Percentiles rank a stretch among this genome's conserved stretches.
These are phyloP conservation scores for Papiliotrema nemorosa DNA, from an alignment of 1,284 basidiomycete genomes.

Conservation along the genomic window DNA sequence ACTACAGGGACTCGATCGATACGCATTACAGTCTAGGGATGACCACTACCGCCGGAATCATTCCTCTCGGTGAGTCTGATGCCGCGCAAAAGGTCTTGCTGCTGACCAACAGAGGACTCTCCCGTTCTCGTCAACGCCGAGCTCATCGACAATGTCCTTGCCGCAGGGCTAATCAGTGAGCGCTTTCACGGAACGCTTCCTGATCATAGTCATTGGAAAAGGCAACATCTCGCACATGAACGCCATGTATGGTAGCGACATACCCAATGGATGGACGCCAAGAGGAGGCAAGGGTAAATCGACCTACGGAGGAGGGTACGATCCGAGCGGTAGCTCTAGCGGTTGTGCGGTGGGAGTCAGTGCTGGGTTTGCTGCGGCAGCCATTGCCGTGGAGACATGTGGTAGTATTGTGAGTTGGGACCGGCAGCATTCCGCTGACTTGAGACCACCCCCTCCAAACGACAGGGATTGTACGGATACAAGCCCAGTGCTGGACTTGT, in stretches of 20 bases:
- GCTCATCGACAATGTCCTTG: conserved; percentile 1
- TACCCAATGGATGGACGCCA: conserved; percentile 6
- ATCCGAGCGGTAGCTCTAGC: background rate
- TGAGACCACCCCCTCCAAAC: conserved; percentile 14
- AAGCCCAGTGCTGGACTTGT: conserved; percentile 24
- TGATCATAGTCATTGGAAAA: conserved; percentile 4
- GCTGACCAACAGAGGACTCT: background rate
- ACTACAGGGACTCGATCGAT: background rate
- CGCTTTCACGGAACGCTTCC: background rate
- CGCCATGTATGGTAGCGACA: background rate
- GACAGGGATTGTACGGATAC: conserved; percentile 23
- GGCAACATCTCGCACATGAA: conserved; percentile 3
- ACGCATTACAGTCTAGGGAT: background rate
- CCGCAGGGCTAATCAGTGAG: conserved; percentile 7
- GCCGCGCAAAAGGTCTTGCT: background rate
- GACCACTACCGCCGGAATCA: background rate
- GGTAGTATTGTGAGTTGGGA: conserved; percentile 13
- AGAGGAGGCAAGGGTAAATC: background rate
- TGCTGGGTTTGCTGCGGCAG: conserved; percentile 1
- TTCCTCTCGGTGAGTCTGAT: background rate
- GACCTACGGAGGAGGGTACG: conserved; percentile 10
- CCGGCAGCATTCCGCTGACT: background rate
- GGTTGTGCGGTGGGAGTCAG: conserved; percentile 4
- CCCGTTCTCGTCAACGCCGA: background rate
- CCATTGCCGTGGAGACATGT: conserved; percentile 2